A percentile compares a stretch with the other conserved stretches of the same genome.
Evolutionary conservation across 768 basidiomycete genomes (phyloP).

Genomic region (Chalciporus piperatus): DNA sequence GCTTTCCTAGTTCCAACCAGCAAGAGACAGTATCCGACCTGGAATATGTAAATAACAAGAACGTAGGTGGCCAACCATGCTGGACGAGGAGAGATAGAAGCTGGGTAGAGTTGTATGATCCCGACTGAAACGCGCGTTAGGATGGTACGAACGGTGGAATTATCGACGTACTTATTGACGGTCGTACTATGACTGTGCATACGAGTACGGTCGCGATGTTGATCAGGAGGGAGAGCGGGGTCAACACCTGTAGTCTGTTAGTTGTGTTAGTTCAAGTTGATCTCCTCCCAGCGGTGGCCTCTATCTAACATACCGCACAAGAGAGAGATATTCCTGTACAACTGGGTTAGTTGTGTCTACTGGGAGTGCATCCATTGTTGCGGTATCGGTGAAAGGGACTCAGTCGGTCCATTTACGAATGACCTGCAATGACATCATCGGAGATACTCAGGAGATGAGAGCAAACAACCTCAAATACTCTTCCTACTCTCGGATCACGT

Average conservation of each 20-base stretch:
- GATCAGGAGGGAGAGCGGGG: slow-evolving; percentile 79
- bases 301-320: slow-evolving; percentile 46
- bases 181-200: slow-evolving; percentile 64
- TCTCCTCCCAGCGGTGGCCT: neutral
- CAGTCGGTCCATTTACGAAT: neutral
- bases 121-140: slow-evolving; percentile 34
- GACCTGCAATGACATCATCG: slow-evolving; percentile 4
- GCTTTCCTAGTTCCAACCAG: slow-evolving; percentile 67
- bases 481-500: neutral
- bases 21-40: slow-evolving; percentile 81
- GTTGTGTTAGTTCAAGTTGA: neutral
- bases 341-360: slow-evolving; percentile 59
- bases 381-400: neutral
- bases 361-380: slow-evolving; percentile 53
- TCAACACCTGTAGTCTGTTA: slow-evolving; percentile 75
- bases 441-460: too few species aligned
- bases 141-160: neutral
- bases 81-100: slow-evolving; percentile 68
- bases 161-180: slow-evolving; percentile 49
- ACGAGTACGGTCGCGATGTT: slow-evolving; percentile 71
- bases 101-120: slow-evolving; percentile 54
- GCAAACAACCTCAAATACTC: slow-evolving; percentile 12
- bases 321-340: slow-evolving; percentile 62
- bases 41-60: slow-evolving; percentile 55
- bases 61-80: slow-evolving; percentile 59